Evolutionary conservation across 495 filamentous ascomycete species (phyloP), one percentile per base, ranked within the genome.

Genomic region (Daldinia concentrica): DNA sequence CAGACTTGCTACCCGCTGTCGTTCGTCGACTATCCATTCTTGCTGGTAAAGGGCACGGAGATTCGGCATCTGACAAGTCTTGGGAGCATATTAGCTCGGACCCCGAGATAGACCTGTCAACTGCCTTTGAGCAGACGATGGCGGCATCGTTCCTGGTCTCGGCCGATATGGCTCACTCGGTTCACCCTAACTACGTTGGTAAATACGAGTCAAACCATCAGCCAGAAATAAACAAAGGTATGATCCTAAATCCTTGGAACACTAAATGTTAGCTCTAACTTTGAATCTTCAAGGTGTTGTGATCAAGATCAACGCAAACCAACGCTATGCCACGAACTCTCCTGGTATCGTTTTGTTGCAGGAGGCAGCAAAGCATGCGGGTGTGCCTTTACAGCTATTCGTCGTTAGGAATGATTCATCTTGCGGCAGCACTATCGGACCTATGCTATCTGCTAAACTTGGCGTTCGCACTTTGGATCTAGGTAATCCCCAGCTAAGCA

Each of bases 291-390:
- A 22, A 73, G 95, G 95, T 39, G 90, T 92, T 15, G 94, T 98
- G 43, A 92, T 99, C 82, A 99, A 99, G 83, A 77, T 99, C 82
- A 99, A 99, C 79, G 95, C 96, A 56, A 98, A 98, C 77, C 92
- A 93, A 57, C 90, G 94, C 56, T 99, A 99, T 79, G 92, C 93
- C 41, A 98, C 95, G 61, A 98, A 97, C 82, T 91, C 93, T 3
- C 95, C 96, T 14, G 95, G 96, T 17, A 97, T 98, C 68, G 95
- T 96, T 9, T 84, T 98, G 27, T 80, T 98, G 36, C 91, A 97
- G 79, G 95, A 98, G 82, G 87, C 89, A 36, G 95, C 95, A 8
- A 88, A 87, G 58, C 69, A 73, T 14, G 79, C 82, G 9, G 86
- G 86, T 37, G 92, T 97, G 36, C 95, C 96, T 14, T 82, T 99